phyloP scores from a whole-genome alignment of 2,329 filamentous ascomycete species.

The Scedosporium minutisporum region DNA sequence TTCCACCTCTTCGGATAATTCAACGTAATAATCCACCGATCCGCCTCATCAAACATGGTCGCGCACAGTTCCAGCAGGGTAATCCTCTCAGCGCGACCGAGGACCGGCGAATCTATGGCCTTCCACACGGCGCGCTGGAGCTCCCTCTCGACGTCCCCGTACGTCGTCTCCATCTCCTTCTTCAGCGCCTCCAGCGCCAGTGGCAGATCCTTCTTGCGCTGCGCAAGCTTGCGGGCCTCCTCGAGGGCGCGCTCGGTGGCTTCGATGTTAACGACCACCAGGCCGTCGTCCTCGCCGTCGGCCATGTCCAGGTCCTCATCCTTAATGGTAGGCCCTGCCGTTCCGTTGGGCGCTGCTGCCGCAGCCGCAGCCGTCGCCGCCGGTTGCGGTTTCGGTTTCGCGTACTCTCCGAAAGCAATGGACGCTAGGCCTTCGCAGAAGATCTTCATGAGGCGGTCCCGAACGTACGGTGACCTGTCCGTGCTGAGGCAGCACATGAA shows the following conservation, averaged over 20 bases:
- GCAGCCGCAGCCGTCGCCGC: constrained; percentile 6
- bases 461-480: constrained; percentile 54
- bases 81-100: constrained; percentile 31
- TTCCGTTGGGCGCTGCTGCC: background rate
- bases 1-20: constrained; percentile 32
- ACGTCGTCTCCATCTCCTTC: constrained; percentile 34
- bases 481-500: constrained; percentile 50
- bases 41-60: constrained; percentile 36
- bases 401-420: constrained; percentile 53
- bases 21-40: constrained; percentile 30
- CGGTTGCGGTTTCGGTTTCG: constrained; percentile 25
- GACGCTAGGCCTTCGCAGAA: constrained; percentile 51
- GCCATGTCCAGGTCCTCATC: constrained; percentile 17
- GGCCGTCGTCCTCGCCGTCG: constrained; percentile 23
- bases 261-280: constrained; percentile 33
- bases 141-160: constrained; percentile 25
- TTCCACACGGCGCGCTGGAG: constrained; percentile 33
- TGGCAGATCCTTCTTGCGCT: constrained; percentile 53
- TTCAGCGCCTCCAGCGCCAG: constrained; percentile 38
- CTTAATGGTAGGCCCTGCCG: constrained; percentile 15
- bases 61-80: constrained; percentile 33
- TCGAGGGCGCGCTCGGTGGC: constrained; percentile 36
- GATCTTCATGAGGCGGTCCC: constrained; percentile 48
- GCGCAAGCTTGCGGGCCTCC: constrained; percentile 53
- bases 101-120: constrained; percentile 27